Base-by-base conservation (phyloP, 1,284 basidiomycete species). In the Heterobasidion parviporum region DNA sequence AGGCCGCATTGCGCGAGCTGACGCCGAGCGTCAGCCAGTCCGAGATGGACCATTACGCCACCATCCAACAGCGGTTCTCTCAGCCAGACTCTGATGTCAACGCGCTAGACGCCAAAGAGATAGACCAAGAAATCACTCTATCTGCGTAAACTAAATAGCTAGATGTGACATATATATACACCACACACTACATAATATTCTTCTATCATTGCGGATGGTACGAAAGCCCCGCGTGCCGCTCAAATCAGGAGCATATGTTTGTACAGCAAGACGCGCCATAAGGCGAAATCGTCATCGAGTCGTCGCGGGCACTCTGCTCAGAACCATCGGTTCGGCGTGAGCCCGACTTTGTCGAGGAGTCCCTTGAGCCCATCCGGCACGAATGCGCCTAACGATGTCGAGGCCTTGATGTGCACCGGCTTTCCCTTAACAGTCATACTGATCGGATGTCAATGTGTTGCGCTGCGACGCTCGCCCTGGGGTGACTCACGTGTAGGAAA, bases 1-100 rank as follows among this genome's bases (percentile, higher is more conserved):
- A 82, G 41, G 68, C 70, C 12, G 95, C 97, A 8, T 73, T 98
- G 36, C 64, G 71, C 1, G 85, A 87, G 61, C 77, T 99, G 2
- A 79, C 89, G 9, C 94, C 97, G 3, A 94, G 90, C 66, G 93
- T 99, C 8, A 94, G 87, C 63, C 79, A 87, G 59, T 82, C 82
- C 34, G 97, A 99, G 69, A 88, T 99, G 86, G 80, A 81, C 8
- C 91, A 96, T 67, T 99, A 99, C 69, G 76, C 78, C 33, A 68
- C 72, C 54, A 84, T 95, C 8, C 91, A 93, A 68, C 71, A 75
- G 60, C 79, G 81, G 56, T 95, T 96, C 65, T 82, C 81, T 26
- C 60, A 52, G 9, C 36, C 41, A 14, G 14, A 50, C 12, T 10
- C 46, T 5, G 41, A 16, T 44, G 6, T 14, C 41, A 14, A 44